phyloP scores from a whole-genome alignment of 2,329 filamentous ascomycete genomes.

The Trichoderma sp. region DNA sequence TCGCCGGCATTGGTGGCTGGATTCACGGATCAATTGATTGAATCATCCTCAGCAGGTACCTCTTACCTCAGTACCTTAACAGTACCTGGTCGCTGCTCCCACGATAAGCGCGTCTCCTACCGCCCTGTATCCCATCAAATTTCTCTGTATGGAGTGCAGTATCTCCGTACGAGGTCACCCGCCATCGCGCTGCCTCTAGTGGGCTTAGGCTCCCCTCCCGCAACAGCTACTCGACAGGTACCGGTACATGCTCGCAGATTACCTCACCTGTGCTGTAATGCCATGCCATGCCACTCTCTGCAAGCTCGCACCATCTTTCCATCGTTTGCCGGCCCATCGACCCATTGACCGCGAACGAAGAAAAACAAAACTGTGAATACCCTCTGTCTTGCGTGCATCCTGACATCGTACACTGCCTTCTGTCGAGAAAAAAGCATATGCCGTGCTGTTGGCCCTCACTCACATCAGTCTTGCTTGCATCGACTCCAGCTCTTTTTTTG shows the following conservation, averaged over 20 bases:
- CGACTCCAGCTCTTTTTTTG: not conserved
- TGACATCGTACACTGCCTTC: not conserved
- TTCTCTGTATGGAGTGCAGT: constrained; percentile 9
- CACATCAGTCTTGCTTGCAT: not conserved
- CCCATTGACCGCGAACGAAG: not conserved
- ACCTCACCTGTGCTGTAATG: constrained; percentile 2
- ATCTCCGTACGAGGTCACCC: constrained; percentile 15
- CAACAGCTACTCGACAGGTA: not conserved
- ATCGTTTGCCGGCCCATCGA: not conserved
- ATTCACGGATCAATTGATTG: not conserved
- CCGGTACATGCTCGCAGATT: constrained; percentile 7
- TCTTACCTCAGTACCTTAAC: not conserved
- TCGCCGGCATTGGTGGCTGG: not conserved
- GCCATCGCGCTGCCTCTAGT: constrained; percentile 10
- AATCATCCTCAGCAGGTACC: not conserved
- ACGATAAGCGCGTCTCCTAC: constrained; percentile 13
- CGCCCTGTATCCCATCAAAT: constrained; percentile 13
- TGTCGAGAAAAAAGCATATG: not conserved
- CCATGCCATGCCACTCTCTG: not conserved
- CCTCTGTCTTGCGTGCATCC: not conserved
- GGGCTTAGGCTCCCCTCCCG: constrained; percentile 14
- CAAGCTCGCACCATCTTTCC: not conserved
- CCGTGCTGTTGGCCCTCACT: not conserved
- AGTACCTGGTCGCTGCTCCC: not conserved
- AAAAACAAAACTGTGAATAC: not conserved